Base-by-base conservation (phyloP, 805 yeast species). In the Yamadazyma phyllophila region DNA sequence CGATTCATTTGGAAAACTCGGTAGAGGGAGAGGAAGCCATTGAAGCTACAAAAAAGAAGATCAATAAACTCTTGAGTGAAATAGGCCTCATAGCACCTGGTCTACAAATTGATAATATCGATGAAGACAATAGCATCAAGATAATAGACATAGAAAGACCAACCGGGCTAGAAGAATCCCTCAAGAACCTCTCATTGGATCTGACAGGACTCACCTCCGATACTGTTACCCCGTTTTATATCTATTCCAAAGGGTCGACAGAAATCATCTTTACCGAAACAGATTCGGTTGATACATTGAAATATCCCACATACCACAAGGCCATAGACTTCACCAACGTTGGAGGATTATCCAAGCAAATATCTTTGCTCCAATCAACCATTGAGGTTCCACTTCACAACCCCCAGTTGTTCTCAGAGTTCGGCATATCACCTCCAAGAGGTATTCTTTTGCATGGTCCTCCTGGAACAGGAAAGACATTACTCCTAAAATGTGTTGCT, bases 361-460 rank as follows among this genome's bases (percentile, higher is more conserved):
- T 91, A 14, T 69, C 73, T 4, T 57, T 74, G 3, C 66, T 94
- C 16, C 74, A 81, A 43, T 74, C 85, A 6, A 80, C 91, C 0
- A 80, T 91, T 7, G 86, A 86, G 44, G 71, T 92, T 2, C 97
- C 99, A 0, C 71, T 94, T 20, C 81, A 83, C 48, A 80, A 80
- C 46, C 96, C 97, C 0, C 74, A 77, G 5, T 65, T 89, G 27
- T 92, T 91, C 56, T 74, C 83, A 7, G 81, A 86, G 44, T 94
- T 92, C 68, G 90, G 92, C n/a, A 84, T 90, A 14, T 76, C 84
- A 7, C 97, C 99, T 7, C 97, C 97, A 11, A 73, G 97, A 46
- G 99, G 99, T 30, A 81, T 92, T n/a, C 67, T 92, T 12, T 66
- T 92, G 10, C 96, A 92, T 66, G 99, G 99, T 0, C 96, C 97